Conservation (phyloP, 345 rosid genomes). For the Xanthoceras sorbifolium region DNA sequence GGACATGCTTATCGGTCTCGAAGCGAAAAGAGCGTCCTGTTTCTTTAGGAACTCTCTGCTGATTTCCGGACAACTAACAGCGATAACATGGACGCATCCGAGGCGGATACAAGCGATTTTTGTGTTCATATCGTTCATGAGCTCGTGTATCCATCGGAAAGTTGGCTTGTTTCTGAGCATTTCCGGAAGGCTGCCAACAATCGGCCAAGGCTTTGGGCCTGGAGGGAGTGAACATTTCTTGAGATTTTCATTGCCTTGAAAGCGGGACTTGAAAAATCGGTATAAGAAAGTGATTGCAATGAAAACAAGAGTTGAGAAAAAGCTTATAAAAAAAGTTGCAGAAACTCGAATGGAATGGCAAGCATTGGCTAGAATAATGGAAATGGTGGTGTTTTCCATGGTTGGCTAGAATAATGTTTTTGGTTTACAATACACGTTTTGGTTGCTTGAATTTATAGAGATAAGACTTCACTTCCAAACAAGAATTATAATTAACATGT, state of each 20-base stretch:
- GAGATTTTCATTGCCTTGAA: too few relatives aligned
- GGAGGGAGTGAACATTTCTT: conserved; percentile 34
- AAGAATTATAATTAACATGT: too few relatives aligned
- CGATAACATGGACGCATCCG: conserved; percentile 38
- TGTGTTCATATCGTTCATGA: conserved; percentile 38
- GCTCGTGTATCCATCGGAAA: conserved; percentile 37
- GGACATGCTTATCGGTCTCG: conserved; percentile 36
- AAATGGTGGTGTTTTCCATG: background rate
- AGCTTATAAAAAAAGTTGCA: background rate
- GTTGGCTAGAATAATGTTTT: too few relatives aligned
- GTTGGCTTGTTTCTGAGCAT: conserved; percentile 36
- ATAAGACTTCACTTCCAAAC: too few relatives aligned
- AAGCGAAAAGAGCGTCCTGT: conserved; percentile 43
- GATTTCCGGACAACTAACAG: conserved; percentile 42
- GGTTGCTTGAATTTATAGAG: too few relatives aligned
- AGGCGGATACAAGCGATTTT: conserved; percentile 48
- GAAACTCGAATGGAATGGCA: too few relatives aligned
- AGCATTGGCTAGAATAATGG: too few relatives aligned
- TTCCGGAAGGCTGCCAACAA: conserved; percentile 39
- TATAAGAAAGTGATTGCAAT: background rate
- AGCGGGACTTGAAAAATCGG: conserved; percentile 13
- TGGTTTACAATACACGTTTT: too few relatives aligned
- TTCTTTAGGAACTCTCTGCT: conserved; percentile 39
- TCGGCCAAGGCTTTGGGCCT: conserved; percentile 41
- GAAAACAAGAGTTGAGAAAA: background rate